Conservation (phyloP, 805 yeast genomes). For the Lipomyces kockii region DNA sequence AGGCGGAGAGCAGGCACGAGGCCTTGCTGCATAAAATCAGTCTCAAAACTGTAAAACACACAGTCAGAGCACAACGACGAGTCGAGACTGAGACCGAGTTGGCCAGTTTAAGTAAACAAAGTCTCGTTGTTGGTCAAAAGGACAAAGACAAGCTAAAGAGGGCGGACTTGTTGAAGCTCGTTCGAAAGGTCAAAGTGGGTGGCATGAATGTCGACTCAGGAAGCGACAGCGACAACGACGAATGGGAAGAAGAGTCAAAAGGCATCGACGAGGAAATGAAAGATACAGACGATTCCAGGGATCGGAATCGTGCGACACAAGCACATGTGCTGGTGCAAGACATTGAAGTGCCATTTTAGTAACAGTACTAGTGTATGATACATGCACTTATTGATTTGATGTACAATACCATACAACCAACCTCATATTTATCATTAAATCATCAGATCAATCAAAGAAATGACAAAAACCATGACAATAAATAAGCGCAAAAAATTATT, state of each 20-base stretch:
- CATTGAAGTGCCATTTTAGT: not conserved
- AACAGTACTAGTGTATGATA: not conserved
- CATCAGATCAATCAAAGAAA: not conserved
- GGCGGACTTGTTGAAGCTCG: constrained; percentile 12
- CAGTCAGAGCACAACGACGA: constrained; percentile 28
- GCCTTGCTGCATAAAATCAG: constrained; percentile 6
- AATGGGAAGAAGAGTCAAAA: constrained; percentile 33
- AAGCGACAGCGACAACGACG: constrained; percentile 12
- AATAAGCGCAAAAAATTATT: not conserved
- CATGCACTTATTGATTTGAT: not conserved
- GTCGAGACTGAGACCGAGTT: constrained; percentile 18
- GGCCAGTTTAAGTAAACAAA: not conserved
- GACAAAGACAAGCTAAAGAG: not conserved
- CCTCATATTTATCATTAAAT: not conserved
- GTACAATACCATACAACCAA: not conserved
- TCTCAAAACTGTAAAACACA: constrained; percentile 6
- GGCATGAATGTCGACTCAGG: constrained; percentile 24
- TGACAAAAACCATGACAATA: constrained; percentile 2
- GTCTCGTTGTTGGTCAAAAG: not conserved
- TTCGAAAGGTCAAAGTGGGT: constrained; percentile 13
- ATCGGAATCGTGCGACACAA: not conserved
- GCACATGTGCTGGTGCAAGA: not conserved
- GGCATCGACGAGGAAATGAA: constrained; percentile 17
- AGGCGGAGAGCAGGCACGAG: constrained; percentile 17
- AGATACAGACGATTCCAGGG: constrained; percentile 27